A percentile compares a stretch with the other conserved stretches of the same genome.
Conservation (phyloP, 106 monocot species). For the Allium fistulosum region DNA sequence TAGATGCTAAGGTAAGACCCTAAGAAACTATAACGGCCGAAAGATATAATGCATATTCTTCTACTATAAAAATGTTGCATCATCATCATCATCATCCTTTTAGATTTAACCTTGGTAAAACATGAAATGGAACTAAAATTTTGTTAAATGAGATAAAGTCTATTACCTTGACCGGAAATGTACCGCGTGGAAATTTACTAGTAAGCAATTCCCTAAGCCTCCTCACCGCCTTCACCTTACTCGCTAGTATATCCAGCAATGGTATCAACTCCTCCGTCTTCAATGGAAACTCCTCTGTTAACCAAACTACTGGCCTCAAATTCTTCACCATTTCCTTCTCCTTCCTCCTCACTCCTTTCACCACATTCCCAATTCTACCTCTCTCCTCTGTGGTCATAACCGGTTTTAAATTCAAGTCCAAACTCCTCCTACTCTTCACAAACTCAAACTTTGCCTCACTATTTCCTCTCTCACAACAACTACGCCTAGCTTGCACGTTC, state of each 20-base stretch:
- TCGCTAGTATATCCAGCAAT: conserved; percentile 68
- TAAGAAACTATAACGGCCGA: too few relatives aligned
- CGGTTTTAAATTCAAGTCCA: conserved; percentile 12
- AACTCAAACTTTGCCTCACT: conserved; percentile 6
- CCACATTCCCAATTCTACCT: conserved; percentile 10
- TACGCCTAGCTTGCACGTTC: conserved; percentile 31
- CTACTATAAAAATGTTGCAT: too few relatives aligned
- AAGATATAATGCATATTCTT: too few relatives aligned
- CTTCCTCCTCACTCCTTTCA: conserved; percentile 26
- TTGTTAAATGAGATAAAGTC: too few relatives aligned
- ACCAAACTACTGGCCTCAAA: conserved; percentile 69
- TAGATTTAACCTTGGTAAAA: too few relatives aligned
- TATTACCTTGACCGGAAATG: conserved; percentile 91
- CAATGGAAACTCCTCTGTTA: conserved; percentile 88
- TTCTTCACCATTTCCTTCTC: conserved; percentile 95
- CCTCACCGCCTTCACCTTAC: conserved; percentile 71
- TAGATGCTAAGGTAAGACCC: too few relatives aligned
- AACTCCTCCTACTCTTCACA: conserved; percentile 13
- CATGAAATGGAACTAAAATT: too few relatives aligned
- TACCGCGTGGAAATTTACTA: conserved; percentile 80
- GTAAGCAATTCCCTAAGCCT: conserved; percentile 81
- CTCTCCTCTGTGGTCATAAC: neutral
- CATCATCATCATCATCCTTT: too few relatives aligned
- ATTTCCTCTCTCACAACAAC: conserved; percentile 46
- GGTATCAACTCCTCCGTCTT: conserved; percentile 71